phyloP scores from a whole-genome alignment of 305 asterid genomes.

The Solanum aculeatissimum region DNA sequence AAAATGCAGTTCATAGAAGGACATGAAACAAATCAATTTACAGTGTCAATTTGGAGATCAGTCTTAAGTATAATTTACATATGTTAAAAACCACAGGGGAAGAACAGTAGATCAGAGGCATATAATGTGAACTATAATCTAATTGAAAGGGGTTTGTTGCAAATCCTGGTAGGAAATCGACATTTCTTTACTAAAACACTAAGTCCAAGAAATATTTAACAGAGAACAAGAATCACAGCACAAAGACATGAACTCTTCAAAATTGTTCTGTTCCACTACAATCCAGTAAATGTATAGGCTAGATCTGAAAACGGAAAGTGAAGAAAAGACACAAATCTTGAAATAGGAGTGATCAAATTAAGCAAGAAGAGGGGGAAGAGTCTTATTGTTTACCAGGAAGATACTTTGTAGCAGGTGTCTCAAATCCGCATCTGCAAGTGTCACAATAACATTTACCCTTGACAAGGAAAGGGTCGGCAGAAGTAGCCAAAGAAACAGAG shows the following conservation, averaged over 20 bases:
- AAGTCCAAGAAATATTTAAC: neutral
- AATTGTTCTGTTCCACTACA: neutral
- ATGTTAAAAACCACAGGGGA: too few species aligned
- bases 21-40: neutral
- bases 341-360: neutral
- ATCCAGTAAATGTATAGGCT: neutral
- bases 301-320: neutral
- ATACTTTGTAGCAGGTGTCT: constrained; percentile 37
- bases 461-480: constrained; percentile 21
- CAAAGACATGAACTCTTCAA: neutral
- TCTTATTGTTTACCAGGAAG: constrained; percentile 22
- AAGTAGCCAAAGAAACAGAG: constrained; percentile 28
- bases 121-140: too few species aligned
- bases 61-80: too few species aligned
- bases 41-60: too few species aligned
- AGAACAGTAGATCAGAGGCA: too few species aligned
- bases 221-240: neutral
- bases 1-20: neutral
- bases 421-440: constrained; percentile 74
- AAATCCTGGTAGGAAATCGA: neutral
- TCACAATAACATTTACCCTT: constrained; percentile 58
- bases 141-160: too few species aligned
- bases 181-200: neutral
- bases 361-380: neutral
- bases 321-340: neutral